These are phyloP conservation scores for Physcomitrium patens DNA, from an alignment of 225 moss, liverwort and hornwort genomes.

Conservation along the genomic window DNA sequence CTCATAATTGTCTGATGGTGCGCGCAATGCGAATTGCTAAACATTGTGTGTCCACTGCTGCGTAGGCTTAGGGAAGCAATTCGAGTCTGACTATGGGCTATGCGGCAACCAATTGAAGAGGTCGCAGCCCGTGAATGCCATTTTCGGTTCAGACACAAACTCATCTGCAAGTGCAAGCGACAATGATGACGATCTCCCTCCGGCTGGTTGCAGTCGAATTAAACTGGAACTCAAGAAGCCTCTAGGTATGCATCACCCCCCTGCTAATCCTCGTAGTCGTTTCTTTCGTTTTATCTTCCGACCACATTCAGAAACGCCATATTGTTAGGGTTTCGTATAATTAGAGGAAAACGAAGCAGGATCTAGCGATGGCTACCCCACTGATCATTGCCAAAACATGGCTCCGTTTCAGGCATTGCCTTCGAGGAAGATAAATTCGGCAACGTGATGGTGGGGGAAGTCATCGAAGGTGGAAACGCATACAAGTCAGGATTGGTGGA, in stretches of 20 bases:
- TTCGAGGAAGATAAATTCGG: conserved; percentile 66
- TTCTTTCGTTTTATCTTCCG: no score
- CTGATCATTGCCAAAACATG: conserved; percentile 8
- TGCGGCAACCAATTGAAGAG: conserved; percentile 21
- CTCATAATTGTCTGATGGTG: no score
- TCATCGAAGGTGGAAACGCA: conserved; percentile 69
- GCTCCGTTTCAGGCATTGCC: conserved; percentile 56
- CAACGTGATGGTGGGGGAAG: conserved; percentile 62
- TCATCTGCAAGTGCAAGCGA: conserved; percentile 42
- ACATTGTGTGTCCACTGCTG: not conserved
- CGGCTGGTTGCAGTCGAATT: conserved; percentile 75
- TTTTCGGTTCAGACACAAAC: conserved; percentile 49
- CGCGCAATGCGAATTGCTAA: not conserved
- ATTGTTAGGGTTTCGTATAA: not conserved
- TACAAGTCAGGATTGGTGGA: conserved; percentile 64
- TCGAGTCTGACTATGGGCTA: conserved; percentile 29
- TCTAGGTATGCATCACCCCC: conserved; percentile 37
- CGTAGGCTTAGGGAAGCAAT: conserved; percentile 30
- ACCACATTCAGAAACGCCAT: not conserved
- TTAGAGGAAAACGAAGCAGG: not conserved
- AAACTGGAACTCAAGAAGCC: conserved; percentile 74
- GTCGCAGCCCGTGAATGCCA: conserved; percentile 37
- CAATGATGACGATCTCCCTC: conserved; percentile 59
- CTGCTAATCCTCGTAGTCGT: not conserved
- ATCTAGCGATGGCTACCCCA: not conserved